Percentiles rank a stretch among this genome's conserved stretches.
These are phyloP conservation scores for Cutaneotrichosporon cutaneum DNA, from an alignment of 1,284 basidiomycete species.

Conservation along the genomic window DNA sequence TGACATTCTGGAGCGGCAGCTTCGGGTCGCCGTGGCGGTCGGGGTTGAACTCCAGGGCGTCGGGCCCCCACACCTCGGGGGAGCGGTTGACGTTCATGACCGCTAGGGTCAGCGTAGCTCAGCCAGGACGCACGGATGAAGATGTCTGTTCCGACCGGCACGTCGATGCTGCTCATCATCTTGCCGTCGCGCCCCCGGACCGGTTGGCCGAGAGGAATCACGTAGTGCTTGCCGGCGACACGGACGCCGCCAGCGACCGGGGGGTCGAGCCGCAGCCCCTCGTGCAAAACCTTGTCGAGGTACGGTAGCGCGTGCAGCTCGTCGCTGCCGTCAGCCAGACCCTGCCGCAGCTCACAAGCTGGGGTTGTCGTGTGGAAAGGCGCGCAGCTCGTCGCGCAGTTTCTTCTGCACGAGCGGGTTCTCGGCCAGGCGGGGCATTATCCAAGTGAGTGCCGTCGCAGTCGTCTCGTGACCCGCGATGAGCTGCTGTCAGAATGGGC, in stretches of 20 bases:
- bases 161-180: slow-evolving; percentile 20
- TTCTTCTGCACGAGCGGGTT: slow-evolving; percentile 60
- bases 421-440: slow-evolving; percentile 64
- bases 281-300: slow-evolving; percentile 66
- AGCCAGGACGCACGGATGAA: slow-evolving; percentile 42
- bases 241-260: slow-evolving; percentile 68
- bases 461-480: slow-evolving; percentile 72
- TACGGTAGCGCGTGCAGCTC: slow-evolving; percentile 57
- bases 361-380: slow-evolving; percentile 45
- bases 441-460: slow-evolving; percentile 69
- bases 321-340: slow-evolving; percentile 1
- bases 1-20: slow-evolving; percentile 55
- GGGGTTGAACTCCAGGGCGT: slow-evolving; percentile 64
- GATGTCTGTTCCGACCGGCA: slow-evolving; percentile 43
- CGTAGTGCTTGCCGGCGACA: slow-evolving; percentile 59
- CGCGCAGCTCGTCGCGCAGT: slow-evolving; percentile 60
- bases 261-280: slow-evolving; percentile 65
- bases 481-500: slow-evolving; percentile 29
- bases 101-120: slow-evolving; percentile 27
- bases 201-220: slow-evolving; percentile 61
- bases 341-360: background rate
- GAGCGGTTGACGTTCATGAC: slow-evolving; percentile 59
- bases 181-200: slow-evolving; percentile 50
- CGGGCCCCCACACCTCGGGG: slow-evolving; percentile 64
- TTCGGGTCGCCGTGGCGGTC: slow-evolving; percentile 15